Percentiles rank a stretch among this genome's conserved stretches.
These are phyloP conservation scores for Danielozyma ontarioensis DNA, from an alignment of 805 yeast genomes.

Conservation along the genomic window DNA sequence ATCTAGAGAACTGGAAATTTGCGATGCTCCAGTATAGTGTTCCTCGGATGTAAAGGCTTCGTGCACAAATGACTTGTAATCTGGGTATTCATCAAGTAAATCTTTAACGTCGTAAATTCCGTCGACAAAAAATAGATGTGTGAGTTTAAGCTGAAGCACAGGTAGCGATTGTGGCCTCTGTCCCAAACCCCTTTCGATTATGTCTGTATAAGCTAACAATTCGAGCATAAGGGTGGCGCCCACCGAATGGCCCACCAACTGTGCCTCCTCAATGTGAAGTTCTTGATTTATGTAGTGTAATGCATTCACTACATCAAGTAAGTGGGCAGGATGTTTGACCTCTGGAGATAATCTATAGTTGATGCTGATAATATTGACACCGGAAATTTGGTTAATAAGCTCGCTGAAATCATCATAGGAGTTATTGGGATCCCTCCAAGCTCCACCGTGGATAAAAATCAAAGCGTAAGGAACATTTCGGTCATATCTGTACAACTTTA, in stretches of 20 bases:
- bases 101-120: conserved; percentile 60
- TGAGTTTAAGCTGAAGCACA: conserved; percentile 1
- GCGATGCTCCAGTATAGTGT: conserved; percentile 20
- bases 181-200: conserved; percentile 12
- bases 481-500: conserved; percentile 21
- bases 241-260: conserved; percentile 68
- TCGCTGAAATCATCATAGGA: conserved; percentile 51
- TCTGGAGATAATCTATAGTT: conserved; percentile 69
- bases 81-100: conserved; percentile 57
- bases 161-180: not conserved
- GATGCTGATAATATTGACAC: conserved; percentile 21
- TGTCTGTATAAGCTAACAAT: conserved; percentile 25
- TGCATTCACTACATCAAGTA: conserved; percentile 49
- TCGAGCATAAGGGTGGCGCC: conserved; percentile 70
- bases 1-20: conserved; percentile 11
- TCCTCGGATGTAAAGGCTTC: conserved; percentile 45
- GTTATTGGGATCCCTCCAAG: conserved; percentile 71
- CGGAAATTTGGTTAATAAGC: conserved; percentile 15
- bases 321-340: conserved; percentile 55
- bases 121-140: conserved; percentile 44
- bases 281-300: conserved; percentile 23
- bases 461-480: conserved; percentile 20
- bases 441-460: conserved; percentile 81
- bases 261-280: conserved; percentile 15
- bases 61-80: conserved; percentile 49